These are phyloP conservation scores for Lipomyces starkeyi DNA, from an alignment of 805 yeast species.

Conservation along the genomic window DNA sequence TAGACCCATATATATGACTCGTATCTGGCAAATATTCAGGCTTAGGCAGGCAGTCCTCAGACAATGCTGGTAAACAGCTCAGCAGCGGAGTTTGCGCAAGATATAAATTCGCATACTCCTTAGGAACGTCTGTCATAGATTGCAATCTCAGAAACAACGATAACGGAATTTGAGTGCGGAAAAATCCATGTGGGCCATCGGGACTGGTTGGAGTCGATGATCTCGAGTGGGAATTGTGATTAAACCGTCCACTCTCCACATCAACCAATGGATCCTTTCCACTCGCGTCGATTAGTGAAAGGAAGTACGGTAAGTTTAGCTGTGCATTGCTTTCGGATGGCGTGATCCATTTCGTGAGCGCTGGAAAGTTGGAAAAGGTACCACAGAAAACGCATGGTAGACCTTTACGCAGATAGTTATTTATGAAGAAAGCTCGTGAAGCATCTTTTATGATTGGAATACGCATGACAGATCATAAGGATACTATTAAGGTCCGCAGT, in stretches of 20 bases:
- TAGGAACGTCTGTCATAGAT: slow-evolving; percentile 8
- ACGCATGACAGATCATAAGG: slow-evolving; percentile 6
- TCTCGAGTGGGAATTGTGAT: background rate
- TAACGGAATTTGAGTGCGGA: slow-evolving; percentile 30
- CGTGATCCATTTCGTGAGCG: slow-evolving; percentile 22
- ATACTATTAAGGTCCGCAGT: background rate
- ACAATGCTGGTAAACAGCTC: slow-evolving; percentile 20
- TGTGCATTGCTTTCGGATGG: background rate
- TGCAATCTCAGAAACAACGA: slow-evolving; percentile 27
- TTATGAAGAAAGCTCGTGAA: slow-evolving; percentile 10
- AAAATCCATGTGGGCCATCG: slow-evolving; percentile 12
- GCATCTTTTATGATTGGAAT: slow-evolving; percentile 11
- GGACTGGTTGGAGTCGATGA: background rate
- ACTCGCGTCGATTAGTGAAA: slow-evolving; percentile 10
- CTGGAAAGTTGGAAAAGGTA: slow-evolving; percentile 20
- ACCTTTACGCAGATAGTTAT: slow-evolving; percentile 8
- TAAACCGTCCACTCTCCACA: slow-evolving; percentile 28
- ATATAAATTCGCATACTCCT: slow-evolving; percentile 19
- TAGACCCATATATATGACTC: slow-evolving; percentile 24
- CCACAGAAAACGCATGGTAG: slow-evolving; percentile 25
- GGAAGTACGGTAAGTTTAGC: slow-evolving; percentile 16
- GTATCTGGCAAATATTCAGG: slow-evolving; percentile 19
- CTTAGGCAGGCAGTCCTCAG: slow-evolving; percentile 25
- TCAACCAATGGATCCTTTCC: slow-evolving; percentile 32
- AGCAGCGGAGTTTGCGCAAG: slow-evolving; percentile 37